A percentile compares a stretch with the other conserved stretches of the same genome.
phyloP scores from a whole-genome alignment of 768 basidiomycete genomes.

The Calvatia gigantea region DNA sequence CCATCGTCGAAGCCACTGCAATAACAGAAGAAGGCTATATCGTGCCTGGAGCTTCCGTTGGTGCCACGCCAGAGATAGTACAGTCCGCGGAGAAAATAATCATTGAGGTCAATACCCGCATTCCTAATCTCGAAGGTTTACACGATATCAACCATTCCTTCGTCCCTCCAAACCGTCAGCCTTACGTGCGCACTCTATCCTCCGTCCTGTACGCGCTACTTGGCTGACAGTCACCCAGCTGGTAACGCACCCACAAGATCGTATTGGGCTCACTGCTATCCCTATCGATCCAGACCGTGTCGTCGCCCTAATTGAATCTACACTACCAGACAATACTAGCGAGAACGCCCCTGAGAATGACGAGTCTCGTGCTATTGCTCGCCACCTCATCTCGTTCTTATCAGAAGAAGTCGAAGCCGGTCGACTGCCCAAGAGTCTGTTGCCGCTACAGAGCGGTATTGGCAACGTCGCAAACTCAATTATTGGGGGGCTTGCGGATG shows the following conservation, averaged over 20 bases:
- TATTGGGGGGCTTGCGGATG: constrained; percentile 45
- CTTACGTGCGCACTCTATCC: constrained; percentile 28
- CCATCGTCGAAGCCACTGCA: constrained; percentile 47
- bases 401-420: constrained; percentile 37
- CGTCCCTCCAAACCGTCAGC: constrained; percentile 39
- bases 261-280: constrained; percentile 42
- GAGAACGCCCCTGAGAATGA: constrained; percentile 41
- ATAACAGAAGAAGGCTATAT: constrained; percentile 46
- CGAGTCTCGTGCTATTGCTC: constrained; percentile 38
- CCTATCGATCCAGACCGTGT: constrained; percentile 47
- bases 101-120: constrained; percentile 45
- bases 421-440: constrained; percentile 36
- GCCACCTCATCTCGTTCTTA: constrained; percentile 43
- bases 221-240: constrained; percentile 22
- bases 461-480: constrained; percentile 49
- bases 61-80: constrained; percentile 46
- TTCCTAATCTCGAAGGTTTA: constrained; percentile 43
- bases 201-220: background rate
- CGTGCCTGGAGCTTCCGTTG: constrained; percentile 44
- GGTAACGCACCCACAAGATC: constrained; percentile 39
- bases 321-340: constrained; percentile 42
- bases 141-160: constrained; percentile 47
- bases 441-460: constrained; percentile 45
- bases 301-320: constrained; percentile 39
- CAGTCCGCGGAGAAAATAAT: constrained; percentile 46